These are phyloP conservation scores for Massospora cicadina DNA, from an alignment of 371 early-diverging fungal species.

Conservation along the genomic window DNA sequence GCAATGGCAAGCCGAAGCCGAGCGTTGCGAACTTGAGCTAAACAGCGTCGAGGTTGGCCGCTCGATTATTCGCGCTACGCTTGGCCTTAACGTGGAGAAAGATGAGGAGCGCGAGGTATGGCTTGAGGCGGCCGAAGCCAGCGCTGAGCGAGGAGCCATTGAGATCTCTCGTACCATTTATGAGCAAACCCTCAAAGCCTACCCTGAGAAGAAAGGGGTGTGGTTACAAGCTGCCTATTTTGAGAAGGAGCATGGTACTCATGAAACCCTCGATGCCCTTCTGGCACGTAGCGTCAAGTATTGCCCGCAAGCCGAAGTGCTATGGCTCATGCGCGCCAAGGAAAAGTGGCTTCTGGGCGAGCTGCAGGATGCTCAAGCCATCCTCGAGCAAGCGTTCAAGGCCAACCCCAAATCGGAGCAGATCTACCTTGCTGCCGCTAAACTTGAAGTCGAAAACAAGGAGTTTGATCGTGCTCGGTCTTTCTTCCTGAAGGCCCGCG, in stretches of 20 bases:
- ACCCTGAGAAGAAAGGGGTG: constrained; percentile 58
- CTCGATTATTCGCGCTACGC: constrained; percentile 65
- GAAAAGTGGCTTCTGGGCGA: constrained; percentile 77
- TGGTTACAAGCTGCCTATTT: constrained; percentile 80
- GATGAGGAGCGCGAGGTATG: constrained; percentile 64
- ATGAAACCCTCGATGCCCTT: constrained; percentile 54
- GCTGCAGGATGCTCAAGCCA: constrained; percentile 66
- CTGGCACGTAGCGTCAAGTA: constrained; percentile 67
- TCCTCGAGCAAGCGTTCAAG: constrained; percentile 69
- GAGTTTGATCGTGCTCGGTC: constrained; percentile 63
- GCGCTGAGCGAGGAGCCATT: constrained; percentile 36
- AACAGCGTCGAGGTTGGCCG: constrained; percentile 48
- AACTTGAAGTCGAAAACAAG: constrained; percentile 76
- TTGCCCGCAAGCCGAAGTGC: constrained; percentile 81
- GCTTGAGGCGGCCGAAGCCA: constrained; percentile 80
- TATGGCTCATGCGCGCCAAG: constrained; percentile 95
- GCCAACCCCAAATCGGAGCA: constrained; percentile 84
- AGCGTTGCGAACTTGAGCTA: constrained; percentile 62
- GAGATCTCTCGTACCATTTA: constrained; percentile 81
- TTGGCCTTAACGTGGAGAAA: constrained; percentile 61
- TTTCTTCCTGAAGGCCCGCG: constrained; percentile 58
- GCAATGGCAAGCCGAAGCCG: constrained; percentile 82
- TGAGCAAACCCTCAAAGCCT: constrained; percentile 56
- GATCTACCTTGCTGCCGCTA: constrained; percentile 90
- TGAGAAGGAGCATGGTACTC: constrained; percentile 73